Base-by-base conservation (phyloP, 352 stramenopile genomes). In the Pythium monospermum region DNA sequence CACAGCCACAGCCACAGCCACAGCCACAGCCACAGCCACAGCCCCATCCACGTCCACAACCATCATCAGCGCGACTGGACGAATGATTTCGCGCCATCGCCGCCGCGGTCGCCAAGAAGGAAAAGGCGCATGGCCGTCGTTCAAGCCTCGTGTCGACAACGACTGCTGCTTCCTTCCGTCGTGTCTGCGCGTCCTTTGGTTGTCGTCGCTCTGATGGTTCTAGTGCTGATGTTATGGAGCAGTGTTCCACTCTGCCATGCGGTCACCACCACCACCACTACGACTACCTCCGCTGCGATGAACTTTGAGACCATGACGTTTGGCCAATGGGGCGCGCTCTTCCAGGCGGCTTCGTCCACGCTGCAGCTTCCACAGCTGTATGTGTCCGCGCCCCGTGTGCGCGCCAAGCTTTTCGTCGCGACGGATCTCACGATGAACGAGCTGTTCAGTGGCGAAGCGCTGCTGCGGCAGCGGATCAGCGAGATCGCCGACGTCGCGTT, bases 351-450 rank as follows among this genome's bases (percentile, higher is more conserved):
- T 1, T 30, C 53, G 1, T 18, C 30, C 1, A 23, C 49, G 0
- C 35, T 59, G 41, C 39, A 55, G 23, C 54, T 67, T 6, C 22
- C 54, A 21, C 21, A 41, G 28, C 47, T 72, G 19, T 72, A 66
- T n/a, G 49, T 33, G 7, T 23, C 26, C n/a, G 47, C 36, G 6
- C 59, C 64, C 0, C 64, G 60, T 3, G 45, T 72, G 6, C 64
- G 59, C 18, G 53, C 39, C n/a, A 72, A 72, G 52, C 25, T 72
- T 6, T 22, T 61, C 12, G 52, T 69, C 13, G 50, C 59, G 7
- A 54, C 27, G 25, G 39, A 36, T 6, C 11, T 72, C n/a, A 69
- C 54, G 10, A 56, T 72, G 48, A 48, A 31, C 6, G 59, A 72
- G 27, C 39, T 72, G 7, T 21, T 69, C 28, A 52, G 37, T 15